Evolutionary conservation across 495 filamentous ascomycete species (phyloP), one percentile per base, ranked within the genome.

Genomic region (Aspergillus kassunensis): DNA sequence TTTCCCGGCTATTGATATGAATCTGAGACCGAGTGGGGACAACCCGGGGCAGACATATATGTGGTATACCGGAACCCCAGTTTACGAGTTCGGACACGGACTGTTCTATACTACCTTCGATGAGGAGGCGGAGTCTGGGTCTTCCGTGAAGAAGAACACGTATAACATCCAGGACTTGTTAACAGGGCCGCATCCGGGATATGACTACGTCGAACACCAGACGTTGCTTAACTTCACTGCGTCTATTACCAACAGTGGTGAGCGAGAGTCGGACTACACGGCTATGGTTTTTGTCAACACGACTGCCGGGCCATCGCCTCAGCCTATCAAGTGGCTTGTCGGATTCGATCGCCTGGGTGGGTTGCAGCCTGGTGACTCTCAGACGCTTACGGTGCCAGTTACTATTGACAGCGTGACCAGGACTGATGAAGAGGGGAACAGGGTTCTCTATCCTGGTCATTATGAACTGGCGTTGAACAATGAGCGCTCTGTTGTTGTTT

Each of bases 281-380:
- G 77, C 73, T 6, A 70, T 89, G 40, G 67, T 65, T 0, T 89
- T 84, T 61, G 54, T 77, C 13, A 69, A 77, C 18, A 80, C 76
- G 2, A 72, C 72, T 4, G 69, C 72, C 2, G 86, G 86, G 0
- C 85, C 84, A 0, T 54, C 59, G 44, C 86, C 85, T 4, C 70
- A 80, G 46, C 84, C 86, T 6, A 79, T 79, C 52, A 88, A 88
- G 63, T 76, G 76, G 60, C 71, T 88, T 0, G 81, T 80, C 4
- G 74, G 79, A 0, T 89, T 84, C 50, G 70, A 73, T 12, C 73
- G 86, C 13, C 52, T 86, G 7, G 65, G 66, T 5, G 63, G 51
- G 0, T 54, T 89, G 41, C 43, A 66, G 23, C 61, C 76, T 0
- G 74, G 73, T 0, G 42, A 61, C 7, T 65, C 64, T 0, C 53